These are phyloP conservation scores for Chlorella ohadii DNA, from an alignment of 139 green algal genomes.

Conservation along the genomic window DNA sequence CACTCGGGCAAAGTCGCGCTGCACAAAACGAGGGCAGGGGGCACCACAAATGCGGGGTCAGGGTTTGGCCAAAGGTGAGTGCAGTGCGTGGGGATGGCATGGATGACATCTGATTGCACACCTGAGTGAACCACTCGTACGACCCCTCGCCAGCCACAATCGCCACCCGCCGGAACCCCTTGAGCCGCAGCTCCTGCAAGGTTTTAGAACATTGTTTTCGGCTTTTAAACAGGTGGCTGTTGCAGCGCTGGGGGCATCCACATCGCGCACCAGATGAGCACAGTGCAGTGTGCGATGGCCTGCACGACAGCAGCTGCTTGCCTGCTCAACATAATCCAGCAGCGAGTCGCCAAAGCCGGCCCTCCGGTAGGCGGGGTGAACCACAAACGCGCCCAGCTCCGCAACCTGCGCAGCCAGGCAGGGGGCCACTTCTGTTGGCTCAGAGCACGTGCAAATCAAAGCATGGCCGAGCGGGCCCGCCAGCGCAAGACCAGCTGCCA, in stretches of 20 bases:
- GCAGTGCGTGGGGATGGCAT: no score
- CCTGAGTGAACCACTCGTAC: constrained; percentile 62
- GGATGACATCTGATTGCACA: no score
- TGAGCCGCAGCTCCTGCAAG: constrained; percentile 59
- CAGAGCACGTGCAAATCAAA: no score
- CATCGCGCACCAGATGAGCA: no score
- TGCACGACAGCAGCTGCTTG: no score
- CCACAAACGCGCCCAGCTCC: constrained; percentile 92
- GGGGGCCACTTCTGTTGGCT: no score
- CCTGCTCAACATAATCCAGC: constrained; percentile 76
- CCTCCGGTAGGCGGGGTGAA: constrained; percentile 75
- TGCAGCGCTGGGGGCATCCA: no score
- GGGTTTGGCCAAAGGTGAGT: no score
- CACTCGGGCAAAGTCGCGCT: constrained; percentile 64
- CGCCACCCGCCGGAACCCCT: constrained; percentile 76
- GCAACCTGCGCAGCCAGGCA: constrained; percentile 26
- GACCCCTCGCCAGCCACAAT: constrained; percentile 58
- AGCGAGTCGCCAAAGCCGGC: constrained; percentile 91
- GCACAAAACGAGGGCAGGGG: constrained; percentile 82
- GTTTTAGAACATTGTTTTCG: constrained; percentile 3
- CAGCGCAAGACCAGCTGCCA: no score
- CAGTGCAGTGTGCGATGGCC: no score
- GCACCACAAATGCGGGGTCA: constrained; percentile 58
- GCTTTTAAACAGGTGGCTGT: no score
- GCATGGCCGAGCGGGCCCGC: no score